Evolutionary conservation across 257 asterid genomes (phyloP).

Genomic region (Penstemon barbatus): DNA sequence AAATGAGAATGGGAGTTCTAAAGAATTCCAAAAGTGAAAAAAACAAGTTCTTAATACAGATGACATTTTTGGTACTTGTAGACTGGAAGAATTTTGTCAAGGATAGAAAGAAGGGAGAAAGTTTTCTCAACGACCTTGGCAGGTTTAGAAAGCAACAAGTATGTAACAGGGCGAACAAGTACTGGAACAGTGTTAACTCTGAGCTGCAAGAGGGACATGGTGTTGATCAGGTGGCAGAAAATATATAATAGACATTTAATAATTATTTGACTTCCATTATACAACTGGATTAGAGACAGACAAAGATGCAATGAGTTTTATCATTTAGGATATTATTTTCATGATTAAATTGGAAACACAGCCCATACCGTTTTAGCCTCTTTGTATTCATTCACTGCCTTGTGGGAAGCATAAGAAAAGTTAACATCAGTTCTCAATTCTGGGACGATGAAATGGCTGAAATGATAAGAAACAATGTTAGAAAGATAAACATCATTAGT

Average conservation of each 20-base stretch:
- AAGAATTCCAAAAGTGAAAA: background rate
- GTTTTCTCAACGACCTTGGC: slow-evolving; percentile 54
- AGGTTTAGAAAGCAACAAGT: slow-evolving; percentile 54
- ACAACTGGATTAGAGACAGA: background rate
- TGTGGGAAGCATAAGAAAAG: slow-evolving; percentile 39
- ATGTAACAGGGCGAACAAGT: slow-evolving; percentile 54
- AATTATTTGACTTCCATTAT: slow-evolving; percentile 1
- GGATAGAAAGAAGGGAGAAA: slow-evolving; percentile 45
- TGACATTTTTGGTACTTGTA: slow-evolving; percentile 38
- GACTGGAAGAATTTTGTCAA: slow-evolving; percentile 54
- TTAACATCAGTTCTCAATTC: slow-evolving; percentile 42
- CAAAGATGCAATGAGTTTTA: background rate
- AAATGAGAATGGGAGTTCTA: background rate
- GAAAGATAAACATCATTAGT: slow-evolving; percentile 5
- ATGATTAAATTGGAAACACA: background rate
- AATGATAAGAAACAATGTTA: slow-evolving; percentile 1
- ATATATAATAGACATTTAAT: background rate
- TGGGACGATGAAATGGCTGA: slow-evolving; percentile 45
- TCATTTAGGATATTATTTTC: background rate
- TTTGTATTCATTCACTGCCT: slow-evolving; percentile 39
- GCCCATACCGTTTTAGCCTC: slow-evolving; percentile 41
- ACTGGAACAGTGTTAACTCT: slow-evolving; percentile 55
- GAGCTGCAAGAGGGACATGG: slow-evolving; percentile 32
- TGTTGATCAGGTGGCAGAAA: slow-evolving; percentile 2
- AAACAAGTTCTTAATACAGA: background rate